Conservation (phyloP, 148 eudicot species). For the Nepenthes mirabilis region DNA sequence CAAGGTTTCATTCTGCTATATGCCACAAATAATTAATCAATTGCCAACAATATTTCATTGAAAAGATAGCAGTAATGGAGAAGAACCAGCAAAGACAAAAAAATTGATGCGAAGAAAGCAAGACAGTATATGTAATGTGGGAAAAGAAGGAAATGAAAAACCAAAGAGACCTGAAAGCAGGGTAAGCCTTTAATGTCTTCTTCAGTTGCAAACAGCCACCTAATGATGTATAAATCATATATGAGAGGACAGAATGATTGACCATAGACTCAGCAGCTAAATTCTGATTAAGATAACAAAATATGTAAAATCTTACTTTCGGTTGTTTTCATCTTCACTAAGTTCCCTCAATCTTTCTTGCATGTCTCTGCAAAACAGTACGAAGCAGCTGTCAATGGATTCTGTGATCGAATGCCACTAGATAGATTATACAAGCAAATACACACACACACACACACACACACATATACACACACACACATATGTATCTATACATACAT, state of each 20-base stretch:
- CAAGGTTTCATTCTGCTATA: slow-evolving; percentile 74
- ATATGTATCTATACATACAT: no score
- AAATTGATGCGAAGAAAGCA: not conserved
- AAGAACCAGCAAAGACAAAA: not conserved
- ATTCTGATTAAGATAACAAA: not conserved
- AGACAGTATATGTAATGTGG: not conserved
- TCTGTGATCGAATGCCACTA: no score
- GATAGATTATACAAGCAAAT: no score
- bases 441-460: no score
- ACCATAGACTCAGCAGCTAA: slow-evolving; percentile 1
- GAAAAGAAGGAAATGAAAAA: slow-evolving; percentile 1
- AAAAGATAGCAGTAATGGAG: no score
- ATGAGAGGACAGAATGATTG: not conserved
- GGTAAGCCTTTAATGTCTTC: slow-evolving; percentile 85
- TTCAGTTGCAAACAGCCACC: slow-evolving; percentile 97
- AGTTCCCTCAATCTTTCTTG: slow-evolving; percentile 73
- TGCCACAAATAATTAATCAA: slow-evolving; percentile 13
- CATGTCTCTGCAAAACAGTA: slow-evolving; percentile 58
- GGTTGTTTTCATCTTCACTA: slow-evolving; percentile 84
- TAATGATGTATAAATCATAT: slow-evolving; percentile 9
- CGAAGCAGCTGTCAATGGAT: not conserved
- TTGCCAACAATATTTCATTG: slow-evolving; percentile 3
- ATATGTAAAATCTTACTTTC: slow-evolving; percentile 32
- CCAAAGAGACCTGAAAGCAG: slow-evolving; percentile 59
- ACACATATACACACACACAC: no score